Percentiles rank a stretch among this genome's conserved stretches.
These are phyloP conservation scores for Oidiodendron maius DNA, from an alignment of 495 filamentous ascomycete genomes.

Conservation along the genomic window DNA sequence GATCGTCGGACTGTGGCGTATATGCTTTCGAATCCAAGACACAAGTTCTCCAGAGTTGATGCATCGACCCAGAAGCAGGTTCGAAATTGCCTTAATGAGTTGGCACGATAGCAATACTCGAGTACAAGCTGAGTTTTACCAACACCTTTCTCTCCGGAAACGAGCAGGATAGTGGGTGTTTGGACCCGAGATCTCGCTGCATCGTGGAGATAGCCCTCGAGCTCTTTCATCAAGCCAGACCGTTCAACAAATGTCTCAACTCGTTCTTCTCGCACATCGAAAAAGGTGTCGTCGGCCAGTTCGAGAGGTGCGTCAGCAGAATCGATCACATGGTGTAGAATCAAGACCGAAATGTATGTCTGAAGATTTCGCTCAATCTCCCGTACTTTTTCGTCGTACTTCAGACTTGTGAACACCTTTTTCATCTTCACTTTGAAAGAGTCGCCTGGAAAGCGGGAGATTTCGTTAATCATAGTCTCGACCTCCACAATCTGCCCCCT, in stretches of 20 bases:
- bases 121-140: conserved; percentile 15
- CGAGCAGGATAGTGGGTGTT: conserved; percentile 8
- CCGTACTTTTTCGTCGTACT: conserved; percentile 16
- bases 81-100: conserved; percentile 7
- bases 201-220: conserved; percentile 9
- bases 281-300: conserved; percentile 9
- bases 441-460: conserved; percentile 10
- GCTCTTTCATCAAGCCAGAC: conserved; percentile 4
- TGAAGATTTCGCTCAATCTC: conserved; percentile 15
- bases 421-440: conserved; percentile 15
- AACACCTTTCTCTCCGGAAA: conserved; percentile 8
- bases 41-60: conserved; percentile 10
- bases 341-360: conserved; percentile 16
- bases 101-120: conserved; percentile 10
- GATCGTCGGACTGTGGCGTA: conserved; percentile 10
- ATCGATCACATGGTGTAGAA: conserved; percentile 18
- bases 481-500: conserved; percentile 10
- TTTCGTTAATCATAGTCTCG: conserved; percentile 14
- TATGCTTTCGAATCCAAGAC: conserved; percentile 14
- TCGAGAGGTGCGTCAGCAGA: conserved; percentile 1
- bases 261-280: conserved; percentile 12
- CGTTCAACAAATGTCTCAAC: conserved; percentile 13
- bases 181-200: conserved; percentile 3
- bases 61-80: conserved; percentile 16
- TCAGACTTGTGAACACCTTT: conserved; percentile 15